A percentile compares a stretch with the other conserved stretches of the same genome.
Conservation (phyloP, 2,329 filamentous ascomycete genomes). For the Coniochaeta prunicola region DNA sequence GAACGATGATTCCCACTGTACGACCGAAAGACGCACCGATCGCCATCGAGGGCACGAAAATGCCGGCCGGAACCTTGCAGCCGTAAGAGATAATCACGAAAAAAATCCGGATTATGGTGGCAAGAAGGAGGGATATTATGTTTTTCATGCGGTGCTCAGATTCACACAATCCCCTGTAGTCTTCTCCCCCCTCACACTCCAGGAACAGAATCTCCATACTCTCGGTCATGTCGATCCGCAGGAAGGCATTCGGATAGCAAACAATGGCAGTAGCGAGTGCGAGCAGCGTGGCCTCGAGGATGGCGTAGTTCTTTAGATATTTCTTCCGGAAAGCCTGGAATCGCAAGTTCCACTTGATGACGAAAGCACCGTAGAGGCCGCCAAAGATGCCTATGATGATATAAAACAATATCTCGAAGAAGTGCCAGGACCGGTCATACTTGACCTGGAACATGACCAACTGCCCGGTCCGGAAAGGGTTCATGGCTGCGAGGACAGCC, state of each 20-base stretch:
- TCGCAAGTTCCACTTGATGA: slow-evolving; percentile 95
- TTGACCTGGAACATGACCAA: slow-evolving; percentile 98
- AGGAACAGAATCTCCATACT: slow-evolving; percentile 97
- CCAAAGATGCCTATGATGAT: slow-evolving; percentile 87
- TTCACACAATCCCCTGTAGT: slow-evolving; percentile 87
- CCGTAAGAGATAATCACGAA: slow-evolving; percentile 95
- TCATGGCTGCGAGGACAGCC: slow-evolving; percentile 88
- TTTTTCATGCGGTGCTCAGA: slow-evolving; percentile 67
- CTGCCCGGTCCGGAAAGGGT: slow-evolving; percentile 93
- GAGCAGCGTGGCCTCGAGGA: slow-evolving; percentile 79
- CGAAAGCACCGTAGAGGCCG: slow-evolving; percentile 89
- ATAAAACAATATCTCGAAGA: slow-evolving; percentile 93
- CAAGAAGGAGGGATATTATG: slow-evolving; percentile 68
- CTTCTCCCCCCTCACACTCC: slow-evolving; percentile 83
- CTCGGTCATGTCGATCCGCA: slow-evolving; percentile 97
- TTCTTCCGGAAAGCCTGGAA: slow-evolving; percentile 91
- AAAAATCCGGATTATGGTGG: slow-evolving; percentile 72
- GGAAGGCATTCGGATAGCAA: slow-evolving; percentile 94
- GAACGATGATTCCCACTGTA: slow-evolving; percentile 89
- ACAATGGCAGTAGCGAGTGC: slow-evolving; percentile 79
- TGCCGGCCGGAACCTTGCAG: slow-evolving; percentile 94
- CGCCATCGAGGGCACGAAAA: slow-evolving; percentile 98
- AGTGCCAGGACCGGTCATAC: slow-evolving; percentile 96
- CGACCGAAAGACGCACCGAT: slow-evolving; percentile 91
- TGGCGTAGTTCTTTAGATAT: slow-evolving; percentile 75